Evolutionary conservation across 2,329 filamentous ascomycete species (phyloP).

Genomic region (Colletotrichum costaricense): DNA sequence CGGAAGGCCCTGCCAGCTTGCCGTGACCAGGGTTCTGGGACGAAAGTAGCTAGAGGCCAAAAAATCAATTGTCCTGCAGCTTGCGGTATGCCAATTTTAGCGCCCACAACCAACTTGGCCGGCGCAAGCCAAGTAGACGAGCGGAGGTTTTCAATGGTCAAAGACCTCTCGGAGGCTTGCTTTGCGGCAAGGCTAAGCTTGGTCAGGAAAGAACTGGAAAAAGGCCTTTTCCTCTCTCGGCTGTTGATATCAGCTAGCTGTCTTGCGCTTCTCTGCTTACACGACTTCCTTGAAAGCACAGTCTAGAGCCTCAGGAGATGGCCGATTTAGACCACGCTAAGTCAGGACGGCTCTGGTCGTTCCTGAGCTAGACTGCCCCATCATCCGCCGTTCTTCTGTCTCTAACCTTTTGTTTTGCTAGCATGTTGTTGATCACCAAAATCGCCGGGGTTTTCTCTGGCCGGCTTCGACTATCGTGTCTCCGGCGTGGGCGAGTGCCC

Average conservation of each 20-base stretch:
- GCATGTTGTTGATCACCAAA: not conserved
- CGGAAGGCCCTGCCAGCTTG: constrained; percentile 7
- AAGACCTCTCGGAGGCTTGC: constrained; percentile 17
- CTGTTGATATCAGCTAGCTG: not conserved
- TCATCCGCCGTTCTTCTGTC: not conserved
- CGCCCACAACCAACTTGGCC: not conserved
- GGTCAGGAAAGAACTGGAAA: constrained; percentile 11
- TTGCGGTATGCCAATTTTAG: constrained; percentile 14
- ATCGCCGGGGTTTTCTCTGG: not conserved
- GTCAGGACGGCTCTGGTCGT: constrained; percentile 19
- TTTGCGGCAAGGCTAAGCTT: constrained; percentile 17
- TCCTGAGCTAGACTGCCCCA: constrained; percentile 21
- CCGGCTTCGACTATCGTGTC: not conserved
- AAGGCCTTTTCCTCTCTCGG: constrained; percentile 1
- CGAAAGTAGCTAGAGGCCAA: constrained; percentile 2
- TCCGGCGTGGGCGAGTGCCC: not conserved
- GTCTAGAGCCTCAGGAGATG: not conserved
- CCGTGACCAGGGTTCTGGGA: constrained; percentile 4
- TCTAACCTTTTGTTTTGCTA: not conserved
- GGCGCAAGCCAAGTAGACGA: constrained; percentile 11
- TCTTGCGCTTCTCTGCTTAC: not conserved
- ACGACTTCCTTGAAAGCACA: constrained; percentile 3
- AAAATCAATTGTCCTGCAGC: constrained; percentile 6
- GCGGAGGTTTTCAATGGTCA: constrained; percentile 19
- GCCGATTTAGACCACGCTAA: constrained; percentile 8